Evolutionary conservation across 768 basidiomycete species (phyloP).

Genomic region (Mycena epipterygia): DNA sequence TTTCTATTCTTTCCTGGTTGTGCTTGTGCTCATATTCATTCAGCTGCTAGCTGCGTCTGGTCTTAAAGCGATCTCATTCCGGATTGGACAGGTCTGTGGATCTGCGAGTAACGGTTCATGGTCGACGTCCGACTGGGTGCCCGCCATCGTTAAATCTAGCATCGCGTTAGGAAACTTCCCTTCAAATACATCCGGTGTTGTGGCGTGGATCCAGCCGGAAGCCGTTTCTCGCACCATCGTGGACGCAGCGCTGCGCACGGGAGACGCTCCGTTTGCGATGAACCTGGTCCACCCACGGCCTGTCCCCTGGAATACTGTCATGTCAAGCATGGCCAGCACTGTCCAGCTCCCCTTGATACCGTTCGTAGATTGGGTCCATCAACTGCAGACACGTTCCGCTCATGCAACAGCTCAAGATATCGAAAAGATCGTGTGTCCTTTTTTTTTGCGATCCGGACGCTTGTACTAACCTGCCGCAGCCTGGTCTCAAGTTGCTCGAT

Average conservation of each 20-base stretch:
- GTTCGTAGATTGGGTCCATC: slow-evolving; percentile 47
- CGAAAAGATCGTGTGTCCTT: too few species aligned
- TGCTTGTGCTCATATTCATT: slow-evolving; percentile 24
- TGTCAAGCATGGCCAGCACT: slow-evolving; percentile 23
- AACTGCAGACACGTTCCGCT: slow-evolving; percentile 42
- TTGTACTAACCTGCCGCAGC: too few species aligned
- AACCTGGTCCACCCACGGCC: slow-evolving; percentile 40
- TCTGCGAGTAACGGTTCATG: too few species aligned
- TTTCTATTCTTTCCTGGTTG: slow-evolving; percentile 9
- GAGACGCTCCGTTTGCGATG: slow-evolving; percentile 39
- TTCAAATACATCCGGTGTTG: slow-evolving; percentile 33
- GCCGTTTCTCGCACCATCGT: slow-evolving; percentile 46
- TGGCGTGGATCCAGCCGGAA: slow-evolving; percentile 56
- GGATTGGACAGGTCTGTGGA: too few species aligned
- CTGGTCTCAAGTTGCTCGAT: too few species aligned
- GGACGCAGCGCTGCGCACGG: slow-evolving; percentile 46
- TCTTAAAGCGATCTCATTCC: too few species aligned
- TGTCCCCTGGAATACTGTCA: too few species aligned
- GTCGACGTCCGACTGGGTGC: too few species aligned
- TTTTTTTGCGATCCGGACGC: too few species aligned
- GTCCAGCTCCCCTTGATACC: slow-evolving; percentile 37
- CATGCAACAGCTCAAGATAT: slow-evolving; percentile 40
- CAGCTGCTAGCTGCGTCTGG: too few species aligned
- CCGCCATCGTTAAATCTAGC: too few species aligned
- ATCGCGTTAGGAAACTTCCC: slow-evolving; percentile 25